phyloP scores from a whole-genome alignment of 805 yeast genomes.

The Metschnikowia colocasiae region DNA sequence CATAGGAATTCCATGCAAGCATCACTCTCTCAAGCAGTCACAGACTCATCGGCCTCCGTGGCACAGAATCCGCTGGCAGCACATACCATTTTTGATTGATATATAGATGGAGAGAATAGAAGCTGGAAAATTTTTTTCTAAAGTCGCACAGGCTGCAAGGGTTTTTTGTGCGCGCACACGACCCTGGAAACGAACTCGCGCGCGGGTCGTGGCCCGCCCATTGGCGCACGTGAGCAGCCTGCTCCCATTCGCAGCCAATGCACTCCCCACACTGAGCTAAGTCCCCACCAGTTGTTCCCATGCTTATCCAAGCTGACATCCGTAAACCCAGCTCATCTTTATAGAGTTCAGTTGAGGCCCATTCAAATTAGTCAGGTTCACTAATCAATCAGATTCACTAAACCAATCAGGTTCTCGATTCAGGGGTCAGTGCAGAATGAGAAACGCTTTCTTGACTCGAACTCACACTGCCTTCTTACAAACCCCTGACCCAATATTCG shows the following conservation, averaged over 20 bases:
- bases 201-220: conserved; percentile 1
- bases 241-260: not conserved
- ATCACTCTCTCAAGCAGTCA: not conserved
- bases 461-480: too few relatives aligned
- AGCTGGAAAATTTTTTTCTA: conserved; percentile 14
- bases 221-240: not conserved
- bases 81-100: conserved; percentile 20
- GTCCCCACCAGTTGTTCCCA: too few relatives aligned
- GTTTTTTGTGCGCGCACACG: conserved; percentile 17
- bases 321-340: too few relatives aligned
- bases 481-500: too few relatives aligned
- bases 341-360: too few relatives aligned
- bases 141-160: conserved; percentile 14
- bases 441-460: too few relatives aligned
- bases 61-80: not conserved
- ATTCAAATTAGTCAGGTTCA: too few relatives aligned
- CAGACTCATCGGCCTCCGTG: not conserved
- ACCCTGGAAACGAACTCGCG: conserved; percentile 5
- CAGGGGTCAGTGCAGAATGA: too few relatives aligned
- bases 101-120: conserved; percentile 12
- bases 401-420: too few relatives aligned
- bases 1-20: not conserved
- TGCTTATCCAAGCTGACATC: too few relatives aligned
- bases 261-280: too few relatives aligned
- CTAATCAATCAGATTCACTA: too few relatives aligned